Percentiles rank a stretch among this genome's conserved stretches.
Evolutionary conservation across 2,329 filamentous ascomycete species (phyloP).

Genomic region (Diaporthe amygdali): DNA sequence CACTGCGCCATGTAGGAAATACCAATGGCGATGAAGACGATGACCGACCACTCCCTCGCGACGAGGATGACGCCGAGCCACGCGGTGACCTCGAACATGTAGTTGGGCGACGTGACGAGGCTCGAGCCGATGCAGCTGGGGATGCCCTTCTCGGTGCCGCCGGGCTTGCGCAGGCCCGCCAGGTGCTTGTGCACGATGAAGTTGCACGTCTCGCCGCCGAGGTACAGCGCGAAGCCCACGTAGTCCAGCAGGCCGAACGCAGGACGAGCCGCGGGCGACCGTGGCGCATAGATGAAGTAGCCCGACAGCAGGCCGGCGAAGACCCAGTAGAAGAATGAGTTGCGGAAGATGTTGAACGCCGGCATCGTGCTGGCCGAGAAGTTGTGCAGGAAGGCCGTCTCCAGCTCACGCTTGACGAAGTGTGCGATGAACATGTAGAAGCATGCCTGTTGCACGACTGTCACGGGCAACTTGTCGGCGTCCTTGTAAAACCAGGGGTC

Average conservation of each 20-base stretch:
- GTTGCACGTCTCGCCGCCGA: conserved; percentile 82
- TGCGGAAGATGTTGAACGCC: conserved; percentile 87
- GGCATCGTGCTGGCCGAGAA: conserved; percentile 98
- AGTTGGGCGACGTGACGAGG: conserved; percentile 94
- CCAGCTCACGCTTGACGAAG: conserved; percentile 93
- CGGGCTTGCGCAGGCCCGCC: conserved; percentile 75
- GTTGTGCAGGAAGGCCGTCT: conserved; percentile 93
- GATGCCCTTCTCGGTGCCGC: conserved; percentile 86
- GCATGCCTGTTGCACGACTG: conserved; percentile 73
- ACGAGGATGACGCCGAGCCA: conserved; percentile 86
- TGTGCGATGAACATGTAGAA: conserved; percentile 79
- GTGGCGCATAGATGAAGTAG: conserved; percentile 83
- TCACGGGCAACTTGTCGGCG: conserved; percentile 56
- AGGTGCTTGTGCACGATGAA: conserved; percentile 81
- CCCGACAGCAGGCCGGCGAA: conserved; percentile 81
- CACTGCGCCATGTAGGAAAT: conserved; percentile 82
- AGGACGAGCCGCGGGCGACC: conserved; percentile 66
- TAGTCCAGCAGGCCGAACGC: conserved; percentile 61
- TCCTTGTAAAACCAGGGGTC: conserved; percentile 48
- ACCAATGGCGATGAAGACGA: conserved; percentile 77
- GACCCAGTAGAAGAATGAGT: conserved; percentile 93
- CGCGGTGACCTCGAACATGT: conserved; percentile 88
- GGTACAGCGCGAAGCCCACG: conserved; percentile 72
- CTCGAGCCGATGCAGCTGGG: conserved; percentile 84
- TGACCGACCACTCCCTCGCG: conserved; percentile 78